Evolutionary conservation across 768 basidiomycete genomes (phyloP).

Genomic region (Lactarius indigo): DNA sequence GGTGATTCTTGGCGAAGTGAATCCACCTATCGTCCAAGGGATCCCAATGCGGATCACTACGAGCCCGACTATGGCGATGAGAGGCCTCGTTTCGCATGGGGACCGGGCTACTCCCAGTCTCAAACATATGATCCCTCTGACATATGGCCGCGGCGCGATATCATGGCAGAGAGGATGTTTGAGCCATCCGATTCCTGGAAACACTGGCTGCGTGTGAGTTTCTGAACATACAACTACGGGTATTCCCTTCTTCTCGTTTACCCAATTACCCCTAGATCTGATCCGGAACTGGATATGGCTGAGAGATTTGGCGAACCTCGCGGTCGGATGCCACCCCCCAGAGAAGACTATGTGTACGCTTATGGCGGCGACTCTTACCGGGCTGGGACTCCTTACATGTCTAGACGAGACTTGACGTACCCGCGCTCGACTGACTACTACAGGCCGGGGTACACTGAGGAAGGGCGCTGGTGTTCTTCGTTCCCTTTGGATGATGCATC

Average conservation of each 20-base stretch:
- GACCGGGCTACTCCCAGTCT: constrained; percentile 23
- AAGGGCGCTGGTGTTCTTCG: constrained; percentile 33
- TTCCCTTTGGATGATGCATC: constrained; percentile 32
- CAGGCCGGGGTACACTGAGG: constrained; percentile 42
- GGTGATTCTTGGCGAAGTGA: constrained; percentile 39
- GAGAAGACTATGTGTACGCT: constrained; percentile 35
- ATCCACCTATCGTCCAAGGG: constrained; percentile 41
- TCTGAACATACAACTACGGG: background rate
- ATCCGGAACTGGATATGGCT: constrained; percentile 12
- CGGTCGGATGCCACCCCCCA: constrained; percentile 18
- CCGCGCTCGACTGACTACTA: constrained; percentile 45
- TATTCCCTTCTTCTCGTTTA: constrained; percentile 11
- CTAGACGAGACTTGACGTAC: constrained; percentile 40
- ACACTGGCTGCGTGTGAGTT: constrained; percentile 19
- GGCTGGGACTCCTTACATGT: constrained; percentile 32
- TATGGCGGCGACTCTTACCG: constrained; percentile 53
- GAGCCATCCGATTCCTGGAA: constrained; percentile 69
- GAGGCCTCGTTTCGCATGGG: constrained; percentile 13
- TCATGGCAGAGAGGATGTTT: constrained; percentile 53
- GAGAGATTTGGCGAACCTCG: constrained; percentile 22
- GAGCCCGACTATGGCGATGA: constrained; percentile 13
- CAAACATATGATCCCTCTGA: constrained; percentile 30
- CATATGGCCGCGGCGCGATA: constrained; percentile 33
- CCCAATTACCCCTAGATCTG: constrained; percentile 12
- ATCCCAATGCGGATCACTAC: constrained; percentile 17